phyloP scores from a whole-genome alignment of 2,329 filamentous ascomycete genomes.

The Malbranchea cinnamomea region DNA sequence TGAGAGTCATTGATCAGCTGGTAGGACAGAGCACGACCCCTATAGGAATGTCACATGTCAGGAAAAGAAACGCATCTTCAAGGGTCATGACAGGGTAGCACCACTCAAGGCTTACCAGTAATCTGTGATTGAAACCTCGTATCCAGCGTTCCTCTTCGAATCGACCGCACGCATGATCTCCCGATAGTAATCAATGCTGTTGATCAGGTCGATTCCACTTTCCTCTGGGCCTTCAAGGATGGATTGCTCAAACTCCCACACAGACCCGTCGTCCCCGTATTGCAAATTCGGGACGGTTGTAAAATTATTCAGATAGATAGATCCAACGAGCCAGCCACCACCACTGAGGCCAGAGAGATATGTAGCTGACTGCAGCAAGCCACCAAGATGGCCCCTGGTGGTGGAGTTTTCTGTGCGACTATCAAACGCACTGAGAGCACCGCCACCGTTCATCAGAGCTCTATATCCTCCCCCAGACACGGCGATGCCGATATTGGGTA shows the following conservation, averaged over 20 bases:
- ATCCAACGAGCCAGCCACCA: conserved; percentile 74
- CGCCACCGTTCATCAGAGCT: conserved; percentile 72
- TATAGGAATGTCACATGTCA: conserved; percentile 7
- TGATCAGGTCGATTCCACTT: conserved; percentile 37
- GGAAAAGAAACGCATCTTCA: too few relatives aligned
- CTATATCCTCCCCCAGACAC: conserved; percentile 75
- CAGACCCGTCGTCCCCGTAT: conserved; percentile 26
- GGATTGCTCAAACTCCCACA: conserved; percentile 50
- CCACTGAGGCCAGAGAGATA: conserved; percentile 72
- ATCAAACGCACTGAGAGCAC: conserved; percentile 67
- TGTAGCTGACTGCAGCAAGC: conserved; percentile 64
- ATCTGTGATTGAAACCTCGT: conserved; percentile 62
- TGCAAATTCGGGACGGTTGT: conserved; percentile 47
- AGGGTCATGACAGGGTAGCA: not conserved
- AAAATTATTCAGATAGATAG: conserved; percentile 65
- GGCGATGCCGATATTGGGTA: conserved; percentile 61
- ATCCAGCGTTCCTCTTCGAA: conserved; percentile 49
- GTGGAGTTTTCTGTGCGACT: conserved; percentile 50
- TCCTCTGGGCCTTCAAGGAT: conserved; percentile 45
- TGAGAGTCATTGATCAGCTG: conserved; percentile 65
- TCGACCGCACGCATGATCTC: conserved; percentile 44
- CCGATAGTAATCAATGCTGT: conserved; percentile 47
- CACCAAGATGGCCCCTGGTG: conserved; percentile 54
- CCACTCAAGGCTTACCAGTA: conserved; percentile 43
- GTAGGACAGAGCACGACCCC: conserved; percentile 66